Evolutionary conservation across 108 stramenopile species (phyloP).

Genomic region (Discostella stelligeroides): DNA sequence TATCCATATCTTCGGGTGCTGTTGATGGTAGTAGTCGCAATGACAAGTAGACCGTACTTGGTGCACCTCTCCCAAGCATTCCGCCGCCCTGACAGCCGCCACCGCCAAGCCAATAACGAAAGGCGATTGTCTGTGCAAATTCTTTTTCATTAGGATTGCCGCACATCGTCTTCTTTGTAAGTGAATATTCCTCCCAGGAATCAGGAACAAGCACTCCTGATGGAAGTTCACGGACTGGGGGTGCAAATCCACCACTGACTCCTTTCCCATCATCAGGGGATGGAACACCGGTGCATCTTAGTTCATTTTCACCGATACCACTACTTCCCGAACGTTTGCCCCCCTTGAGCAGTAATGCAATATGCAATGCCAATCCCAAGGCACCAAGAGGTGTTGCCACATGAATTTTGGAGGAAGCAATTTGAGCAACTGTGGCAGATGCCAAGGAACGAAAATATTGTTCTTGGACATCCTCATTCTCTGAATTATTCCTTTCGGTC

Average conservation of each 20-base stretch:
- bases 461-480: not conserved
- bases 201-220: constrained; percentile 60
- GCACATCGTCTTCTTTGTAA: not conserved
- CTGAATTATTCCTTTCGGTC: not conserved
- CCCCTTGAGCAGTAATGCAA: constrained; percentile 42
- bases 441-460: constrained; percentile 3
- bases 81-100: not conserved
- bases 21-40: constrained; percentile 1
- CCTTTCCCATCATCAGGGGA: constrained; percentile 8
- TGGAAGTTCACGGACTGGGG: constrained; percentile 78
- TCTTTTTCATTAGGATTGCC: constrained; percentile 1
- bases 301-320: constrained; percentile 17
- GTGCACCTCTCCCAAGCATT: constrained; percentile 2
- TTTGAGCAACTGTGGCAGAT: constrained; percentile 48
- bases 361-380: constrained; percentile 67
- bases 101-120: constrained; percentile 39
- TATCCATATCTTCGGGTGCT: not conserved
- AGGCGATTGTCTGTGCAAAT: constrained; percentile 25
- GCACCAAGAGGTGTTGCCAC: constrained; percentile 68
- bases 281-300: constrained; percentile 74
- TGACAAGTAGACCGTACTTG: constrained; percentile 30
- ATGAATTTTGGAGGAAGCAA: constrained; percentile 46
- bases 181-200: constrained; percentile 58
- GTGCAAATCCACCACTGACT: constrained; percentile 62
- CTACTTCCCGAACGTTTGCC: constrained; percentile 6